These are phyloP conservation scores for Colletotrichum gigasporum DNA, from an alignment of 2,329 filamentous ascomycete species.

Conservation along the genomic window DNA sequence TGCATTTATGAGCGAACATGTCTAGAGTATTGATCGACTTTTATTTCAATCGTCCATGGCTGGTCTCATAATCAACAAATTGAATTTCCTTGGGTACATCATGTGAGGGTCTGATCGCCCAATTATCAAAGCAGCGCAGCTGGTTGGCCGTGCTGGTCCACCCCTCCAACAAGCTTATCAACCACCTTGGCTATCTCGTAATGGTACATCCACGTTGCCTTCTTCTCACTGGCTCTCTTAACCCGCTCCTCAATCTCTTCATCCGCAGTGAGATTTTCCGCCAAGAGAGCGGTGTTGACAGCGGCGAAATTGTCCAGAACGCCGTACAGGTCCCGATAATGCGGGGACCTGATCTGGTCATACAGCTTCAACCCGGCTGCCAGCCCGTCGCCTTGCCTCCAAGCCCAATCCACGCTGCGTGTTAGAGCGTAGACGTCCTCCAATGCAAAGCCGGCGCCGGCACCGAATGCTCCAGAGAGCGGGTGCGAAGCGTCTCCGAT, in stretches of 20 bases:
- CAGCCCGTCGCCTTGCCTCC: conserved; percentile 28
- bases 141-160: background rate
- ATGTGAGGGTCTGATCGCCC: no score
- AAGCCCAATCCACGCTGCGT: conserved; percentile 38
- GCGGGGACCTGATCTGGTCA: conserved; percentile 39
- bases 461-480: conserved; percentile 55
- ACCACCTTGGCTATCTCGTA: conserved; percentile 36
- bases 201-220: conserved; percentile 39
- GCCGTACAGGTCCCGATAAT: conserved; percentile 39
- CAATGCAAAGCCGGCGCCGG: conserved; percentile 49
- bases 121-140: background rate
- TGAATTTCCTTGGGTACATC: no score
- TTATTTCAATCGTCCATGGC: no score
- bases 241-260: conserved; percentile 38
- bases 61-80: no score
- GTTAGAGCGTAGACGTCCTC: conserved; percentile 41
- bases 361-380: conserved; percentile 37
- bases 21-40: no score
- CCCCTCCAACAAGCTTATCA: background rate
- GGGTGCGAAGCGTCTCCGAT: conserved; percentile 66
- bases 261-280: conserved; percentile 32
- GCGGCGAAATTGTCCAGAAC: conserved; percentile 37
- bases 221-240: conserved; percentile 33
- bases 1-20: no score
- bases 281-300: conserved; percentile 29